A percentile compares a stretch with the other conserved stretches of the same genome.
These are phyloP conservation scores for Nemania sp. DNA, from an alignment of 2,329 filamentous ascomycete genomes.

Conservation along the genomic window DNA sequence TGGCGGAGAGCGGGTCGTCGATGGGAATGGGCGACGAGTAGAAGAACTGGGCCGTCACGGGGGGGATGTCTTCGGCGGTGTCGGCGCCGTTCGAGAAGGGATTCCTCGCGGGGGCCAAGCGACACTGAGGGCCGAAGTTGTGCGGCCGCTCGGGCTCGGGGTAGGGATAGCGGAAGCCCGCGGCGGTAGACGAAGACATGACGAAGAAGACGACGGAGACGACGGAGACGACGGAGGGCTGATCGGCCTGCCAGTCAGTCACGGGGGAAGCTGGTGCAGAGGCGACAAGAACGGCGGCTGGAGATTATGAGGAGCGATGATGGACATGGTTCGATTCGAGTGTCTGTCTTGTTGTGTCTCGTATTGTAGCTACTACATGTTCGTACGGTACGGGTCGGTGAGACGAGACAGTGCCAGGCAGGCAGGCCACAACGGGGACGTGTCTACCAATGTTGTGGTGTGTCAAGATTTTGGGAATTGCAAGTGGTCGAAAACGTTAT, in stretches of 20 bases:
- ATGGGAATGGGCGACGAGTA: constrained; percentile 85
- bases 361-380: constrained; percentile 25
- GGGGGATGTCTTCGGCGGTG: constrained; percentile 64
- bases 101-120: constrained; percentile 62
- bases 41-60: constrained; percentile 80
- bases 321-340: constrained; percentile 30
- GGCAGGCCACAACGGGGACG: not conserved
- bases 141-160: constrained; percentile 55
- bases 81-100: constrained; percentile 50
- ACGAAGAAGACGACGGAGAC: too few species aligned
- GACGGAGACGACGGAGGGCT: too few species aligned
- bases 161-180: constrained; percentile 39
- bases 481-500: constrained; percentile 4
- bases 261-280: constrained; percentile 24
- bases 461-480: constrained; percentile 7
- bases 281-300: constrained; percentile 12
- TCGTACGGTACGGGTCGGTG: not conserved
- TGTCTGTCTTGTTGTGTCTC: not conserved
- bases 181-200: constrained; percentile 45
- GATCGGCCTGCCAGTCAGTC: constrained; percentile 8
- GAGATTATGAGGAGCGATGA: constrained; percentile 7
- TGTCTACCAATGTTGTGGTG: not conserved
- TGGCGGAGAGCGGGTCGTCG: constrained; percentile 83
- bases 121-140: constrained; percentile 71
- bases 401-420: constrained; percentile 4